Conservation (phyloP, 2,329 filamentous ascomycete genomes). For the Leptodontidium sp. region DNA sequence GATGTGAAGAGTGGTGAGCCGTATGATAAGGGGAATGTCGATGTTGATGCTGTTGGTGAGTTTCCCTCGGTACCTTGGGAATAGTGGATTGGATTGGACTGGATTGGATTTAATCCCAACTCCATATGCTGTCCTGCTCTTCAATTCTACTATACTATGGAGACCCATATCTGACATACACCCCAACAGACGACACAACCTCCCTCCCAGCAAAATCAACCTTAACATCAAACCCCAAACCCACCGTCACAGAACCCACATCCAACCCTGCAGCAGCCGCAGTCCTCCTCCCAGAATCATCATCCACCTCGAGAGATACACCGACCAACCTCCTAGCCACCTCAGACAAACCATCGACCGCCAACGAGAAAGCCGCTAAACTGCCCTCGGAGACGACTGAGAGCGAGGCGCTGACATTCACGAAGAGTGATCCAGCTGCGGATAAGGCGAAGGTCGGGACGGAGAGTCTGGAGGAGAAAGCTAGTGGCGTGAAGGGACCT, state of each 20-base stretch:
- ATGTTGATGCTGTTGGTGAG: conserved; percentile 50
- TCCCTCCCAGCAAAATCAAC: conserved; percentile 8
- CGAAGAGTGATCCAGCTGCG: not conserved
- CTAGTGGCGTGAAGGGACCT: not conserved
- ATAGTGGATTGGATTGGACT: not conserved
- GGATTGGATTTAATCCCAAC: not conserved
- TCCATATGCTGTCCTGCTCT: not conserved
- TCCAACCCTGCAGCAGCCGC: not conserved
- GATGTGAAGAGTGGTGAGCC: conserved; percentile 74
- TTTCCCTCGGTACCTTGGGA: not conserved
- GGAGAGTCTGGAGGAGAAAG: conserved; percentile 8
- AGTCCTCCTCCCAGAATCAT: conserved; percentile 13
- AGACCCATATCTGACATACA: not conserved
- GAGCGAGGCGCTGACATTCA: not conserved
- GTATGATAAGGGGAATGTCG: conserved; percentile 80
- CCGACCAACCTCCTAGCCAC: not conserved
- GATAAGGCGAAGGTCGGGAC: not conserved
- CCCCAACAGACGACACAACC: not conserved
- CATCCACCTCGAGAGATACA: not conserved
- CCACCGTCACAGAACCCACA: not conserved
- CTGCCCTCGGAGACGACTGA: not conserved
- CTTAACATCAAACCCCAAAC: conserved; percentile 2
- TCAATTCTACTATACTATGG: not conserved
- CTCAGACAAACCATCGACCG: not conserved
- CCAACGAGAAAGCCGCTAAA: not conserved